Percentiles rank a stretch among this genome's conserved stretches.
Evolutionary conservation across 2,329 filamentous ascomycete genomes (phyloP).

Genomic region (Sclerotinia nivalis): DNA sequence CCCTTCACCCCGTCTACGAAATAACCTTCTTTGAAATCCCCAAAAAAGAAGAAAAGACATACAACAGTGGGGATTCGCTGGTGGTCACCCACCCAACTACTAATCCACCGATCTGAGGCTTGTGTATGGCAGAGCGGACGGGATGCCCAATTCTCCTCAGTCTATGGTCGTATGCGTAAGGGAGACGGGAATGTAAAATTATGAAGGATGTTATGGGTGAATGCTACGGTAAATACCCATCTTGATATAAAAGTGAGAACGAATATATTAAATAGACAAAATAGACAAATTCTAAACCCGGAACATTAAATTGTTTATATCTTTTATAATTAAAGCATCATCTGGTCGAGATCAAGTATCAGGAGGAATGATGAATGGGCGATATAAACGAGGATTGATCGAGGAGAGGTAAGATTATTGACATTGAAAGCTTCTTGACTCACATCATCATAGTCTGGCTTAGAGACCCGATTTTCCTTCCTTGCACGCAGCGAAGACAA

Average conservation of each 20-base stretch:
- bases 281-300: no score
- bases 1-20: no score
- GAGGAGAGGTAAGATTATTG: neutral
- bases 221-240: no score
- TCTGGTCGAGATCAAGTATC: neutral
- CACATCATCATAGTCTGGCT: neutral
- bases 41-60: neutral
- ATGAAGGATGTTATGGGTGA: no score
- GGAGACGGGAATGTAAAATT: accelerated
- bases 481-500: no score
- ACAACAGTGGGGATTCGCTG: slow-evolving; percentile 15
- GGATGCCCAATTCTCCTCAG: slow-evolving; percentile 10
- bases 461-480: neutral
- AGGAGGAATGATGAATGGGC: neutral
- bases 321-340: no score
- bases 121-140: slow-evolving; percentile 20
- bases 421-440: neutral
- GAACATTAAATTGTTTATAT: no score
- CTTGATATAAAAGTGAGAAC: no score
- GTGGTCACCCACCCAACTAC: slow-evolving; percentile 18
- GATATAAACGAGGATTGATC: neutral
- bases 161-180: no score
- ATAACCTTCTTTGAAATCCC: neutral
- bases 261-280: no score
- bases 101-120: slow-evolving; percentile 16